Evolutionary conservation across 1,139 yeast species (phyloP), one percentile per base, ranked within the genome.

Genomic region (Suhomyces bokatorum): DNA sequence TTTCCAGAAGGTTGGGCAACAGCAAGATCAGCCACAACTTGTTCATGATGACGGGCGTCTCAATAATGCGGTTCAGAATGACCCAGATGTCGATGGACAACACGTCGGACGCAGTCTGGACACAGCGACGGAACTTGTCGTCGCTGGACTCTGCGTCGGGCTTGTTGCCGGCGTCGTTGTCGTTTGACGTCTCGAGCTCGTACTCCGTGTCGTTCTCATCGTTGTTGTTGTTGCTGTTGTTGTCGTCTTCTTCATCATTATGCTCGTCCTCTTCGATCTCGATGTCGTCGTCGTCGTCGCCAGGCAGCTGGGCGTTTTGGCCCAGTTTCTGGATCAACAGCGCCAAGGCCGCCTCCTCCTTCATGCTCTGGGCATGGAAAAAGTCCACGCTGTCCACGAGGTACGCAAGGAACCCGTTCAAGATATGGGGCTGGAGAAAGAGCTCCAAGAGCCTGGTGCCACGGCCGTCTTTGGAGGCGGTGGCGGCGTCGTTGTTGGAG

Each of bases 41-140:
- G 31, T 61, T 56, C 60, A 75, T 73, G 27, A 73, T 65, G 11
- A 56, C 55, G 0, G 77, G 76, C 3, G 77, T 69, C 48, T 74
- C 78, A 27, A 74, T 70, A 37, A 75, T 70, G 42, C 77, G 59
- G 53, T 72, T 74, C 56, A 68, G 70, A 16, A 75, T 66, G 36
- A 73, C 65, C 78, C 78, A 74, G 37, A 73, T 54, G 48, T 75
- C 77, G 29, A 67, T 57, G 3, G 76, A 67, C 32, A 75, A 63
- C 11, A 75, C 65, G 43, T 74, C 78, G 1, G 77, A 70, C 1
- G 78, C 57, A 1, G 67, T 61, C 50, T 72, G 78, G 33, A 73
- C 65, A 45, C 67, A 63, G n/a, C 78, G 59, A 24, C 74, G 67
- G 46, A 67, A 57, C 42, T 58, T 62, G n/a, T 72, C 77, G 12